phyloP scores from a whole-genome alignment of 176 grass and related monocot species.

The Poa pratensis region DNA sequence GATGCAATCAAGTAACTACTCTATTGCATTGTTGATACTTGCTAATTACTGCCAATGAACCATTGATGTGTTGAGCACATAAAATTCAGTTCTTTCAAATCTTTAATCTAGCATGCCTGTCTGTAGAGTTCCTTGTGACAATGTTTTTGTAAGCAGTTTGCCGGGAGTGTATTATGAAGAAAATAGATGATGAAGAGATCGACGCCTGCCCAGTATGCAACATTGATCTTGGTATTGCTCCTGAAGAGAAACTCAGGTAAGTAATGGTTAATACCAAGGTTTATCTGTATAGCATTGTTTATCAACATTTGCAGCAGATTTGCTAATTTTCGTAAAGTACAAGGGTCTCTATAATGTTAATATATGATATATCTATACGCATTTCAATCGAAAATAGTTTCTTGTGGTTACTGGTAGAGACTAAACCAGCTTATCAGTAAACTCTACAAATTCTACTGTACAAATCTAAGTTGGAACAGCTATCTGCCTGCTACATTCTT shows the following conservation, averaged over 20 bases:
- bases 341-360: not conserved
- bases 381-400: slow-evolving; percentile 24
- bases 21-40: not conserved
- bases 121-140: slow-evolving; percentile 40
- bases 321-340: slow-evolving; percentile 21
- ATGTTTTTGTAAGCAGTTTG: slow-evolving; percentile 67
- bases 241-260: slow-evolving; percentile 93
- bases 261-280: not conserved
- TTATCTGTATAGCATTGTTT: slow-evolving; percentile 21
- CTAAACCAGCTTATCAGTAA: not conserved
- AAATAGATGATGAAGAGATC: slow-evolving; percentile 74
- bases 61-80: not conserved
- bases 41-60: slow-evolving; percentile 3
- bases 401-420: slow-evolving; percentile 14
- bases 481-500: not conserved
- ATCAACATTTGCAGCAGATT: not conserved
- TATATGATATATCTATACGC: not conserved
- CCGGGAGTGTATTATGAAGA: slow-evolving; percentile 81
- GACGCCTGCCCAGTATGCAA: slow-evolving; percentile 83
- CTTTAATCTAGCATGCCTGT: slow-evolving; percentile 13
- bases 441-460: not conserved
- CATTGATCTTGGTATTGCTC: slow-evolving; percentile 68
- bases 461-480: slow-evolving; percentile 34
- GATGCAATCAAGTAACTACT: slow-evolving; percentile 2
- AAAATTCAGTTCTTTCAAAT: slow-evolving; percentile 21